Conservation (phyloP, 2,329 filamentous ascomycete genomes). For the Tolypocladium pustulatum region DNA sequence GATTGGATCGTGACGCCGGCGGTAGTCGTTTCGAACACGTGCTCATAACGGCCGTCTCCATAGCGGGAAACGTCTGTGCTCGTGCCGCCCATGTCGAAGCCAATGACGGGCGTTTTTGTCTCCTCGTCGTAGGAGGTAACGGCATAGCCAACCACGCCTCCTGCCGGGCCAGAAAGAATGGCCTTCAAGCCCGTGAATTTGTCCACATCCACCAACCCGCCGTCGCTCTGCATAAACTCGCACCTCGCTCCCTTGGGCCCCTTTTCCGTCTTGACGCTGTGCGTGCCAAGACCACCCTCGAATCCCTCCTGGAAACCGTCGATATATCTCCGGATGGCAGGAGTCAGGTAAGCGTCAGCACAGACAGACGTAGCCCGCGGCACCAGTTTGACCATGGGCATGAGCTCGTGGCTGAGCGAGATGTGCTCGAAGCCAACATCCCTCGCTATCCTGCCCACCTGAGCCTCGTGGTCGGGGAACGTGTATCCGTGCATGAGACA, state of each 20-base stretch:
- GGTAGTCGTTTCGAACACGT: slow-evolving; percentile 62
- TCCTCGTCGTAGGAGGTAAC: slow-evolving; percentile 60
- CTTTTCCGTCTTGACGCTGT: slow-evolving; percentile 23
- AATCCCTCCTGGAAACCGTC: slow-evolving; percentile 25
- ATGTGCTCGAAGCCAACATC: slow-evolving; percentile 30
- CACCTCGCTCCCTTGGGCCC: slow-evolving; percentile 52
- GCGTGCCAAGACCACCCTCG: slow-evolving; percentile 20
- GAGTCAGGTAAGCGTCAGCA: slow-evolving; percentile 33
- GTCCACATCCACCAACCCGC: slow-evolving; percentile 41
- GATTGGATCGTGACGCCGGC: slow-evolving; percentile 71
- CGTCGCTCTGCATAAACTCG: slow-evolving; percentile 62
- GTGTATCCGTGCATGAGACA: slow-evolving; percentile 65
- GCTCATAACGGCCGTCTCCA: slow-evolving; percentile 28
- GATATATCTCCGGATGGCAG: slow-evolving; percentile 24
- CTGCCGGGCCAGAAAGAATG: slow-evolving; percentile 64
- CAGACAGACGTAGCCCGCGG: slow-evolving; percentile 30
- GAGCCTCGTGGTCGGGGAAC: slow-evolving; percentile 45
- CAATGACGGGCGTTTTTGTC: slow-evolving; percentile 60
- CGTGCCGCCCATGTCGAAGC: slow-evolving; percentile 65
- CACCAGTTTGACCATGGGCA: slow-evolving; percentile 33
- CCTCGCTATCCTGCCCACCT: slow-evolving; percentile 22
- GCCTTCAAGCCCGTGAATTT: slow-evolving; percentile 59
- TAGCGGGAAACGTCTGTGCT: slow-evolving; percentile 66
- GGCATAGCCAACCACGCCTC: slow-evolving; percentile 67
- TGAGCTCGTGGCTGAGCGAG: slow-evolving; percentile 24